These are phyloP conservation scores for Quercus phellos DNA, from an alignment of 331 rosid species.

Conservation along the genomic window DNA sequence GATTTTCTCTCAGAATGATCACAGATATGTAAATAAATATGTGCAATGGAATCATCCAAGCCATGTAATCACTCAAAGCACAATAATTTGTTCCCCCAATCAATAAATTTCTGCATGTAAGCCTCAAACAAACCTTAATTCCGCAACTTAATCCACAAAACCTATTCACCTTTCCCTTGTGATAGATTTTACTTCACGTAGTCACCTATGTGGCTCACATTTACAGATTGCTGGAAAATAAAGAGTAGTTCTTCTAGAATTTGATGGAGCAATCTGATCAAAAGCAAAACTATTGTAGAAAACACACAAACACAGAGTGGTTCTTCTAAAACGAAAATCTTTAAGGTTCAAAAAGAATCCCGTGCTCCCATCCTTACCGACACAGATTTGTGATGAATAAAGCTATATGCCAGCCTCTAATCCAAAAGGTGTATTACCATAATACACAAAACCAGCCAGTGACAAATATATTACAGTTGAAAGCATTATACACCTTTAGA, in stretches of 20 bases:
- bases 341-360: not conserved
- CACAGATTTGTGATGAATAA: not conserved
- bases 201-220: not conserved
- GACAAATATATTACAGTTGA: not conserved
- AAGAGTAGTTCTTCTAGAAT: not conserved
- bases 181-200: not conserved
- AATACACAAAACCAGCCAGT: not conserved
- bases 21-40: not conserved
- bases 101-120: not conserved
- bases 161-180: not conserved
- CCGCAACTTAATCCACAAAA: not conserved
- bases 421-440: not conserved
- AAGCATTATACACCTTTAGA: not conserved
- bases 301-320: not conserved
- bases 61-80: not conserved
- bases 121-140: not conserved
- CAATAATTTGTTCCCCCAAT: not conserved
- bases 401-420: not conserved
- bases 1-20: not conserved
- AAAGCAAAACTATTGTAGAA: not conserved
- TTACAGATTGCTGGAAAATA: not conserved
- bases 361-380: not conserved
- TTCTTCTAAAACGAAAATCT: not conserved
- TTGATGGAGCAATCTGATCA: not conserved
- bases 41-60: not conserved